These are phyloP conservation scores for Kwoniella mangroviensis DNA, from an alignment of 768 basidiomycete genomes.

Conservation along the genomic window DNA sequence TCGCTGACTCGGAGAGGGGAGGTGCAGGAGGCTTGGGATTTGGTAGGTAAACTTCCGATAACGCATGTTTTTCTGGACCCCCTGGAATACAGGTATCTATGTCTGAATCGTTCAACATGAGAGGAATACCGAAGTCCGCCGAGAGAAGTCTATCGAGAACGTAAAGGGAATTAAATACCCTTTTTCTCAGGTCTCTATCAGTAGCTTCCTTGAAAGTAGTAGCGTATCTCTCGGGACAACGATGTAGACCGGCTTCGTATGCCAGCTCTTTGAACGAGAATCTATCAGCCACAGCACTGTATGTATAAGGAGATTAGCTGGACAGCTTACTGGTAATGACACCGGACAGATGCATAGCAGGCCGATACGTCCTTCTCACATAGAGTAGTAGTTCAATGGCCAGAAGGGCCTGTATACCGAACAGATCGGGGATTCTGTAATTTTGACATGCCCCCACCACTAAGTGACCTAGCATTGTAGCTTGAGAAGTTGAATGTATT, in stretches of 20 bases:
- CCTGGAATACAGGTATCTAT: constrained; percentile 38
- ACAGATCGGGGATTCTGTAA: constrained; percentile 26
- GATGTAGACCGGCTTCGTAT: constrained; percentile 38
- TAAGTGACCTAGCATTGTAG: constrained; percentile 23
- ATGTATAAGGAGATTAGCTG: not conserved
- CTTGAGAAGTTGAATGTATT: constrained; percentile 17
- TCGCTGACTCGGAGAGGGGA: not conserved
- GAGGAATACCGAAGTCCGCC: constrained; percentile 38
- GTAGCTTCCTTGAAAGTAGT: constrained; percentile 14
- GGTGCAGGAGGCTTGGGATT: not conserved
- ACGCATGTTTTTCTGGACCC: constrained; percentile 20
- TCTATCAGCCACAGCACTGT: not conserved
- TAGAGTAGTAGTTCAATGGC: constrained; percentile 27
- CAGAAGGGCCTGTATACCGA: constrained; percentile 31
- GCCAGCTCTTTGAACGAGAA: constrained; percentile 22
- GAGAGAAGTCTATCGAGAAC: constrained; percentile 35
- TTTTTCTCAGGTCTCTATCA: constrained; percentile 28
- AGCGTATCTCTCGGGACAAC: constrained; percentile 33
- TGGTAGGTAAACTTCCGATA: not conserved
- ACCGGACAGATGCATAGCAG: constrained; percentile 32
- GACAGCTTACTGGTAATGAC: constrained; percentile 28
- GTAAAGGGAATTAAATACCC: constrained; percentile 39
- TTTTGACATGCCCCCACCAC: constrained; percentile 26
- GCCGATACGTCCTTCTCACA: constrained; percentile 18
- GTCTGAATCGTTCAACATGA: constrained; percentile 38